Percentiles rank a stretch among this genome's conserved stretches.
Conservation (phyloP, 2,329 filamentous ascomycete species). For the Trichoderma endophyticum region DNA sequence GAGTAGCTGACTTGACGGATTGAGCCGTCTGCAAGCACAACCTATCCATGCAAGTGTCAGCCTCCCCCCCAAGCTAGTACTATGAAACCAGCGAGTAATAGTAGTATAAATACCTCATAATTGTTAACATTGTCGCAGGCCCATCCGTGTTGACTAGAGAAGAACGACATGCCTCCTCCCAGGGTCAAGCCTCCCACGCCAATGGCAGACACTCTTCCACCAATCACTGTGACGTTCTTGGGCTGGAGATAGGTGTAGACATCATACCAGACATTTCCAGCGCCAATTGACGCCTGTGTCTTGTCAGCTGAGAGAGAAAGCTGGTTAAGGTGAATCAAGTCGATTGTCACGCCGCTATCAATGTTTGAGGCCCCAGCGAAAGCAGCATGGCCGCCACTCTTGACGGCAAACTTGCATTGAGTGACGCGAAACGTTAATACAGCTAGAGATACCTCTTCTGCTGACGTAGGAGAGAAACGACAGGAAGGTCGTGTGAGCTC, state of each 20-base stretch:
- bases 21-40: slow-evolving; percentile 12
- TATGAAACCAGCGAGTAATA: too few species aligned
- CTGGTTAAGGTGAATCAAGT: slow-evolving; percentile 35
- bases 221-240: slow-evolving; percentile 34
- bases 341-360: slow-evolving; percentile 35
- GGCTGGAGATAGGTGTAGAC: slow-evolving; percentile 36
- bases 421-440: slow-evolving; percentile 27
- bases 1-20: slow-evolving; percentile 1
- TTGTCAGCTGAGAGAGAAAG: slow-evolving; percentile 31
- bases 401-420: slow-evolving; percentile 35
- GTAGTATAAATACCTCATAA: background rate
- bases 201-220: slow-evolving; percentile 39
- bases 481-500: slow-evolving; percentile 22
- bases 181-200: slow-evolving; percentile 31
- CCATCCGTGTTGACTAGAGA: slow-evolving; percentile 20
- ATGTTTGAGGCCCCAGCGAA: slow-evolving; percentile 40
- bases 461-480: slow-evolving; percentile 26
- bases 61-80: background rate
- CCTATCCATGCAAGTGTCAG: background rate
- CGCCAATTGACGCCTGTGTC: slow-evolving; percentile 33
- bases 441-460: slow-evolving; percentile 28
- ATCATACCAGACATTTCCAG: slow-evolving; percentile 38
- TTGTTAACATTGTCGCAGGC: slow-evolving; percentile 16
- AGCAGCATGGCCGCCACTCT: slow-evolving; percentile 45
- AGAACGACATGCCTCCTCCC: slow-evolving; percentile 23